Evolutionary conservation across 345 rosid genomes (phyloP), one percentile per base, ranked within the genome.

Genomic region (Brassica incana): DNA sequence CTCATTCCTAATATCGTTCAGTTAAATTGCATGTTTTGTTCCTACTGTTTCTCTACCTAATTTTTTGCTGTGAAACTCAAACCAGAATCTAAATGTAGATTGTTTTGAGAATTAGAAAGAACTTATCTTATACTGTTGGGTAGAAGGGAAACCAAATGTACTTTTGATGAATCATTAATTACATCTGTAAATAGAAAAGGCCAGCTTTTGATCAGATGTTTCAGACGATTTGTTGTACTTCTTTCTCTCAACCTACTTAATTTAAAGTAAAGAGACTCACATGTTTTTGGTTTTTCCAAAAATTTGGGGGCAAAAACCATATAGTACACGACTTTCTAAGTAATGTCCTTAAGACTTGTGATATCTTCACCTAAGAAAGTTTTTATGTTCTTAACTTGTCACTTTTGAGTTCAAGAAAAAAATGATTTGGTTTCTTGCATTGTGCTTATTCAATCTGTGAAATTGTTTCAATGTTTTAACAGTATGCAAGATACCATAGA

Each of bases 401-500:
- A 23, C 2, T 20, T 69, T 27, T 25, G 60, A 48, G 25, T 6
- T 43, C 63, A 10, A 67, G n/a, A 65, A 15, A 30, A 16, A 16
- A 64, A 8, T 64, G 18, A 35, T 48, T 74, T 74, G 71, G 63
- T 65, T 64, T 15, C 35, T 74, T 45, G 11, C 30, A 29, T 45
- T 74, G 14, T 48, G 56, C 50, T 9, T 15, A 64, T 45, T 65
- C 30, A 16, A 52, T 74, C 54, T 69, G 36, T 52, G 60, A 62
- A 45, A 5, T 40, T 72, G 8, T 11, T 69, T 69, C 16, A 7
- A 48, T 80, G 67, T 54, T 72, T 69, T 20, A 68, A 69, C 82
- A 88, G 91, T 85, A 78, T 86, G 88, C 86, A 80, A 78, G 85
- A 81, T 38, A 85, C 87, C 50, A 79, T 88, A 64, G 85, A 78